Conservation (phyloP, 352 stramenopile genomes). For the Globisporangium abappressorium region DNA sequence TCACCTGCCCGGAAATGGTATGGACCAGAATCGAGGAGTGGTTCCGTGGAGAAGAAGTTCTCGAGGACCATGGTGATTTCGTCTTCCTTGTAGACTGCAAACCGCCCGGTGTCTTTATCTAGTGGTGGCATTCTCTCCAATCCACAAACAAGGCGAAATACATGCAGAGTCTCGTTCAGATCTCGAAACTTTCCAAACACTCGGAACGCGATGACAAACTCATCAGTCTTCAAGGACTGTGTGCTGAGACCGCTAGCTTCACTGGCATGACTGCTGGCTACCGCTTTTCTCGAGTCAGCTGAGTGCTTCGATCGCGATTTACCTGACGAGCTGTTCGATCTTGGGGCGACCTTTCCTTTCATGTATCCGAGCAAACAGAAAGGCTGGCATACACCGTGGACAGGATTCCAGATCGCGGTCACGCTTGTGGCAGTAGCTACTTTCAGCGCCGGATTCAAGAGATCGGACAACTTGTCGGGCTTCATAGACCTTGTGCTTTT, state of each 20-base stretch:
- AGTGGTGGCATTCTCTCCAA: slow-evolving; percentile 37
- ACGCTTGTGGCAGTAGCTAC: slow-evolving; percentile 4
- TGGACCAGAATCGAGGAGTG: not conserved
- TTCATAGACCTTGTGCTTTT: slow-evolving; percentile 23
- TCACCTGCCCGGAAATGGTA: slow-evolving; percentile 52
- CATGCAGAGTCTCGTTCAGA: slow-evolving; percentile 48
- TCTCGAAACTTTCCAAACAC: slow-evolving; percentile 75
- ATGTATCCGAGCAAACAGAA: slow-evolving; percentile 70
- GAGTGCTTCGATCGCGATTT: slow-evolving; percentile 3
- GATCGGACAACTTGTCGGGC: slow-evolving; percentile 20
- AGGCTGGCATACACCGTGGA: slow-evolving; percentile 72
- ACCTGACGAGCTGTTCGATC: not conserved
- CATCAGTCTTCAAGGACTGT: not conserved
- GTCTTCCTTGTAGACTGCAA: slow-evolving; percentile 80
- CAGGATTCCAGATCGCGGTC: slow-evolving; percentile 62
- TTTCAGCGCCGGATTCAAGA: slow-evolving; percentile 14
- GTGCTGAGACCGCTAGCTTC: not conserved
- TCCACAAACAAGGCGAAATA: slow-evolving; percentile 68
- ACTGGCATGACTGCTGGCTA: not conserved
- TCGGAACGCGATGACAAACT: slow-evolving; percentile 47
- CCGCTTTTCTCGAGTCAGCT: slow-evolving; percentile 9
- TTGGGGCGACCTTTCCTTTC: slow-evolving; percentile 24
- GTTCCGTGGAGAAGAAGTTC: slow-evolving; percentile 47
- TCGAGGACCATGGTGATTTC: slow-evolving; percentile 79
- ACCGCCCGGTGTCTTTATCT: slow-evolving; percentile 43